These are phyloP conservation scores for Fraxinus platypoda DNA, from an alignment of 305 asterid genomes.

Conservation along the genomic window DNA sequence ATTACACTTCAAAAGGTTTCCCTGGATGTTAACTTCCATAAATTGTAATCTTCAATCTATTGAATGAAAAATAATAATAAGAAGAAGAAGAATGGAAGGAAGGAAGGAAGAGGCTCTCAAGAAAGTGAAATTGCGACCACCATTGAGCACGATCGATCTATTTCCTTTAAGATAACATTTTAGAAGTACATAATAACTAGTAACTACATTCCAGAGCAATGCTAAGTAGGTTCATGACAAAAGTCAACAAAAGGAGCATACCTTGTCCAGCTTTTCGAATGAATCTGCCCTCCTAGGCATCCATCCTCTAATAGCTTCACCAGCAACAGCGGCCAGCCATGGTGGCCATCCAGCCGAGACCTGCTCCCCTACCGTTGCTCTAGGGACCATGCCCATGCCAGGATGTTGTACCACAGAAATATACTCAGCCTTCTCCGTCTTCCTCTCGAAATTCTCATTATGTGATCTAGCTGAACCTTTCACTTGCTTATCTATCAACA, in stretches of 20 bases:
- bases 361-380: slow-evolving; percentile 72
- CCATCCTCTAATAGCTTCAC: slow-evolving; percentile 96
- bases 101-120: background rate
- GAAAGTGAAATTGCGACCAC: background rate
- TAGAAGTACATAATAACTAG: background rate
- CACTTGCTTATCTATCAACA: slow-evolving; percentile 57
- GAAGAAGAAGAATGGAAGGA: background rate
- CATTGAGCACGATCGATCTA: background rate
- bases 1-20: slow-evolving; percentile 2
- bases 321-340: slow-evolving; percentile 96
- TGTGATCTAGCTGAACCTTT: slow-evolving; percentile 60
- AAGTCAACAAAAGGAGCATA: slow-evolving; percentile 30
- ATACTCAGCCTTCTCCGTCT: slow-evolving; percentile 61
- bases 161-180: background rate
- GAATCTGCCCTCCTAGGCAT: slow-evolving; percentile 92
- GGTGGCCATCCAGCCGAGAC: slow-evolving; percentile 98
- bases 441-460: slow-evolving; percentile 59
- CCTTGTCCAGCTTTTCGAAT: slow-evolving; percentile 89
- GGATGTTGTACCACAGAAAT: slow-evolving; percentile 47
- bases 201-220: background rate
- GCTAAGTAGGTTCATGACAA: slow-evolving; percentile 5
- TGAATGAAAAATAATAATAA: background rate
- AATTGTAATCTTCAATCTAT: background rate
- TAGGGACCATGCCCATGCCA: slow-evolving; percentile 48
- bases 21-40: background rate